A percentile compares a stretch with the other conserved stretches of the same genome.
These are phyloP conservation scores for Aegilops longissima DNA, from an alignment of 176 grass and related monocot species.

Conservation along the genomic window DNA sequence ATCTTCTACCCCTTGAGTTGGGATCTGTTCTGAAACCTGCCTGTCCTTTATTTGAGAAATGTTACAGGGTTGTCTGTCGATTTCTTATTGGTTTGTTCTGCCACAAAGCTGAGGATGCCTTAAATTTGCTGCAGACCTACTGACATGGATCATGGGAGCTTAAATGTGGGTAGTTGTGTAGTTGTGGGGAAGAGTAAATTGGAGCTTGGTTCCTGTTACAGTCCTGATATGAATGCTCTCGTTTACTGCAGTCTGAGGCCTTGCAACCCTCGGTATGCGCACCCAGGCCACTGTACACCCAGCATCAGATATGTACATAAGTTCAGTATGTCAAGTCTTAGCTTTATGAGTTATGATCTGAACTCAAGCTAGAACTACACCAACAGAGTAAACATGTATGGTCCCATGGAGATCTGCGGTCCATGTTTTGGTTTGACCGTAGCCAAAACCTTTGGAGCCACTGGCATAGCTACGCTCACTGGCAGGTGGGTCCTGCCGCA, in stretches of 20 bases:
- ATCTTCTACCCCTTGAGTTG: background rate
- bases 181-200: constrained; percentile 13
- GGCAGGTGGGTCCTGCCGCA: background rate
- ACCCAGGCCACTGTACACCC: background rate
- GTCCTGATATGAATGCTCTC: constrained; percentile 15
- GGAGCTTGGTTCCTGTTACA: background rate
- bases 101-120: constrained; percentile 19
- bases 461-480: background rate
- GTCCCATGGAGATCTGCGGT: constrained; percentile 2
- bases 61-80: background rate
- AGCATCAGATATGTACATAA: background rate
- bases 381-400: constrained; percentile 5
- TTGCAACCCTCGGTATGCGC: background rate
- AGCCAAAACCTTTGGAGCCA: background rate
- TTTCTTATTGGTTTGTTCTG: constrained; percentile 26
- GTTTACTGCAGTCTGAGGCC: background rate
- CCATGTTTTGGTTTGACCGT: background rate
- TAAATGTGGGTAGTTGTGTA: constrained; percentile 15
- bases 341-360: background rate
- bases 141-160: background rate
- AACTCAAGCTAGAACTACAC: background rate
- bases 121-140: constrained; percentile 17
- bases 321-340: background rate
- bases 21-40: background rate
- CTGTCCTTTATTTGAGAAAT: background rate